These are phyloP conservation scores for Lactarius quietus DNA, from an alignment of 768 basidiomycete species.

Conservation along the genomic window DNA sequence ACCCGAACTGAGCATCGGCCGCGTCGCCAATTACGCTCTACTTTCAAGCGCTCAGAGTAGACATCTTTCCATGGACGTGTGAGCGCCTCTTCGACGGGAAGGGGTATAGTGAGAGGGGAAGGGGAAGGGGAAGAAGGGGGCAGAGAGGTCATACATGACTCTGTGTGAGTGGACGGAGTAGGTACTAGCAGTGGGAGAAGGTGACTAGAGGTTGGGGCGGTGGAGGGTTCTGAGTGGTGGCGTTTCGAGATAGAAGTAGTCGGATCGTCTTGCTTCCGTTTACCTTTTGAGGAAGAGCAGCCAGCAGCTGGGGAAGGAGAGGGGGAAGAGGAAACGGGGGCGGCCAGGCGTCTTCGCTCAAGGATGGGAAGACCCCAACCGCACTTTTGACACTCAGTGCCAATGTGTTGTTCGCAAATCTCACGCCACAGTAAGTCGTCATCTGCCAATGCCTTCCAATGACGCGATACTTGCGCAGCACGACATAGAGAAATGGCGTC, in stretches of 20 bases:
- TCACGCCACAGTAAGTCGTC: conserved; percentile 94
- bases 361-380: conserved; percentile 96
- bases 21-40: conserved; percentile 97
- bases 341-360: conserved; percentile 59
- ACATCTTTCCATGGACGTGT: conserved; percentile 98
- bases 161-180: conserved; percentile 1
- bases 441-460: conserved; percentile 88
- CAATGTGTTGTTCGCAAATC: conserved; percentile 98
- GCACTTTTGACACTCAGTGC: conserved; percentile 93
- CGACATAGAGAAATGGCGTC: conserved; percentile 92
- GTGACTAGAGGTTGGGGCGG: neutral
- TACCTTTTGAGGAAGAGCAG: conserved; percentile 31
- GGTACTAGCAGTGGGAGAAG: neutral
- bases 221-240: conserved; percentile 11
- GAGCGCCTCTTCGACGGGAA: conserved; percentile 32
- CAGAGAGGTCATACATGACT: neutral
- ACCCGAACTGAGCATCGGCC: conserved; percentile 84
- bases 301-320: conserved; percentile 33
- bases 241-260: conserved; percentile 14
- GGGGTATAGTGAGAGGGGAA: conserved; percentile 17
- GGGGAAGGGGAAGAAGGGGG: conserved; percentile 16
- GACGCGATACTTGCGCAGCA: conserved; percentile 83
- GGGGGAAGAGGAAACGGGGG: conserved; percentile 38
- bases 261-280: conserved; percentile 40
- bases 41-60: conserved; percentile 93